Base-by-base conservation (phyloP, 306 rosid genomes). In the Canavalia gladiata region DNA sequence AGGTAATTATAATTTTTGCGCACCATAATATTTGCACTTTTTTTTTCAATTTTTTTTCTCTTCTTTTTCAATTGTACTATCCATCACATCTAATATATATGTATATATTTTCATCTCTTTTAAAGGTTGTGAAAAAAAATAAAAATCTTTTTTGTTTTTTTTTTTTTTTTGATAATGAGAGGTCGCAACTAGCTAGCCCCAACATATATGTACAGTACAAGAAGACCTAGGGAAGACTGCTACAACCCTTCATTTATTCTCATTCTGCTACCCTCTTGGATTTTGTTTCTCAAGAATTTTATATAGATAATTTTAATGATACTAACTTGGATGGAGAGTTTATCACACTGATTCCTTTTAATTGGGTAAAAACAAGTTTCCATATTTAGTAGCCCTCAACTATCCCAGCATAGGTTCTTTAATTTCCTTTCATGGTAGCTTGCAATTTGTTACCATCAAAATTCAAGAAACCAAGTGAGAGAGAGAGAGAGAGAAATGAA, bases 381-480 rank as follows among this genome's bases (percentile, higher is more conserved):
- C 82, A 77, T 81, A 34, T 76, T 60, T 30, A 64, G 72, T 71
- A 80, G 76, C 83, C 59, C 82, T 84, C 69, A 60, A 31, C 39
- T 35, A 50, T 37, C 39, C 42, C 3, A 60, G 4, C 71, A 29
- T 72, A 41, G 72, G 46, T 18, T n/a, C 71, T 57, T n/a, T 77
- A 71, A 11, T 70, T 73, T 45, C 78, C 68, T 76, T 59, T 30
- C 33, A 12, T 33, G 80, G 30, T 42, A 18, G 63, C 70, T 65
- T n/a, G 3, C 42, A 58, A 47, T 57, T 76, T 57, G 39, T 70
- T 59, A 70, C 7, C 55, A 29, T 55, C 76, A 79, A 66, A 30
- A 34, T 52, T 63, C 51, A 69, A 12, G 69, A 34, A 1, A 10
- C 8, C 7, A 60, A 29, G 25, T 1, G 28, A 3, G 3, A 57